Conservation (phyloP, 1,284 basidiomycete species). For the Malassezia slooffiae region DNA sequence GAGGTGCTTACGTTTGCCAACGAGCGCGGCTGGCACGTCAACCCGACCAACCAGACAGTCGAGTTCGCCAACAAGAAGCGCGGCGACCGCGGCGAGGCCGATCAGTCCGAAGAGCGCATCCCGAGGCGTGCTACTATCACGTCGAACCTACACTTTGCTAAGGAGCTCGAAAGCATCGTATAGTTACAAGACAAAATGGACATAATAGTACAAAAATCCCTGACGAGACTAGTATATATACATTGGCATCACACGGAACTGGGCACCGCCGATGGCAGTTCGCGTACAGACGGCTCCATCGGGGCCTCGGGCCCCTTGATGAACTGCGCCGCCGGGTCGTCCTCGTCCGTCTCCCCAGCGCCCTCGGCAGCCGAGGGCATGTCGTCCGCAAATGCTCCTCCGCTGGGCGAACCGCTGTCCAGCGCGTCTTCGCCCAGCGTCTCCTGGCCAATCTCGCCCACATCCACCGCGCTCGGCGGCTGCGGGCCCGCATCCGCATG, state of each 20-base stretch:
- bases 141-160: constrained; percentile 40
- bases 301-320: too few relatives aligned
- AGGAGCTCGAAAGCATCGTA: constrained; percentile 45
- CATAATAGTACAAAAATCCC: too few relatives aligned
- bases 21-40: constrained; percentile 50
- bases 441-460: too few relatives aligned
- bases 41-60: constrained; percentile 44
- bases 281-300: too few relatives aligned
- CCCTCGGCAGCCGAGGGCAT: not conserved
- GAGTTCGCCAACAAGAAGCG: constrained; percentile 30
- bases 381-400: not conserved
- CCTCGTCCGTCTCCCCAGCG: too few relatives aligned
- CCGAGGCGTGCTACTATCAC: constrained; percentile 41
- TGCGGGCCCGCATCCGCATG: too few relatives aligned
- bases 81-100: constrained; percentile 1
- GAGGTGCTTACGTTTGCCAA: constrained; percentile 69
- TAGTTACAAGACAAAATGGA: too few relatives aligned
- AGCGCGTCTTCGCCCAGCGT: not conserved
- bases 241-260: not conserved
- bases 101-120: constrained; percentile 17
- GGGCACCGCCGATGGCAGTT: too few relatives aligned
- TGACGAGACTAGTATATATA: not conserved
- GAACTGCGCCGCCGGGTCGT: too few relatives aligned
- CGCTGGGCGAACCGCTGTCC: too few relatives aligned
- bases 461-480: too few relatives aligned